These are phyloP conservation scores for Xylaria intraflava DNA, from an alignment of 495 filamentous ascomycete species.

Conservation along the genomic window DNA sequence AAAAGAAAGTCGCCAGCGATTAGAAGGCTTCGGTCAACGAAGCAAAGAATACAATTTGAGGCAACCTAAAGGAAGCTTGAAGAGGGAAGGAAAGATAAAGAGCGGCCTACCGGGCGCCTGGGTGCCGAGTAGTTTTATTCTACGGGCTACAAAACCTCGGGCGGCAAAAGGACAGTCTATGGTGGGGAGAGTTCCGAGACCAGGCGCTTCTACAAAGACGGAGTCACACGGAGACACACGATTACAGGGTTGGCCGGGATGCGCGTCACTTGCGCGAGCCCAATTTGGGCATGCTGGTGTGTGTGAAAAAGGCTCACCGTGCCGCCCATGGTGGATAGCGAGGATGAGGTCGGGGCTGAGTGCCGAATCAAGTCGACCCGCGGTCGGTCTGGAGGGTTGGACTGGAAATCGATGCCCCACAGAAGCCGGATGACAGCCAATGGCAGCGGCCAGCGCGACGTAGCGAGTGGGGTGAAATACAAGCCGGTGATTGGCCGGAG, in stretches of 20 bases:
- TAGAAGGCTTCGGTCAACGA: constrained; percentile 47
- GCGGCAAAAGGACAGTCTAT: constrained; percentile 18
- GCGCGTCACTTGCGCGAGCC: constrained; percentile 13
- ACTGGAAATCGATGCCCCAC: constrained; percentile 18
- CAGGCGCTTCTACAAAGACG: constrained; percentile 23
- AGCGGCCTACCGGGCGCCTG: constrained; percentile 17
- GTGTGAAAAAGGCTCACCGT: constrained; percentile 17
- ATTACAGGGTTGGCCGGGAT: constrained; percentile 17
- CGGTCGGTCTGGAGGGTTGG: constrained; percentile 19
- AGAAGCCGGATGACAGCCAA: constrained; percentile 11
- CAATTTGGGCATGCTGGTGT: constrained; percentile 21
- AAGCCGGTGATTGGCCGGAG: background rate
- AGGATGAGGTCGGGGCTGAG: constrained; percentile 12
- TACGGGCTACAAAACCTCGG: constrained; percentile 12
- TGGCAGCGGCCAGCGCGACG: constrained; percentile 18
- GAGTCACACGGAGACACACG: constrained; percentile 13
- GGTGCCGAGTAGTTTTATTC: constrained; percentile 31
- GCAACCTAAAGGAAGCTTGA: constrained; percentile 32
- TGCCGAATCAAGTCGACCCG: constrained; percentile 12
- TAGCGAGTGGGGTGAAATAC: background rate
- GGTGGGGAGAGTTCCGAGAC: constrained; percentile 9
- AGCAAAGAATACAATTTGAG: constrained; percentile 32
- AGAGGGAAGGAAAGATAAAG: constrained; percentile 21
- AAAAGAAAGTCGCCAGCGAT: constrained; percentile 31
- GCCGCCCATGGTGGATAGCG: constrained; percentile 12